These are phyloP conservation scores for Emydomyces testavorans DNA, from an alignment of 2,329 filamentous ascomycete genomes.

Conservation along the genomic window DNA sequence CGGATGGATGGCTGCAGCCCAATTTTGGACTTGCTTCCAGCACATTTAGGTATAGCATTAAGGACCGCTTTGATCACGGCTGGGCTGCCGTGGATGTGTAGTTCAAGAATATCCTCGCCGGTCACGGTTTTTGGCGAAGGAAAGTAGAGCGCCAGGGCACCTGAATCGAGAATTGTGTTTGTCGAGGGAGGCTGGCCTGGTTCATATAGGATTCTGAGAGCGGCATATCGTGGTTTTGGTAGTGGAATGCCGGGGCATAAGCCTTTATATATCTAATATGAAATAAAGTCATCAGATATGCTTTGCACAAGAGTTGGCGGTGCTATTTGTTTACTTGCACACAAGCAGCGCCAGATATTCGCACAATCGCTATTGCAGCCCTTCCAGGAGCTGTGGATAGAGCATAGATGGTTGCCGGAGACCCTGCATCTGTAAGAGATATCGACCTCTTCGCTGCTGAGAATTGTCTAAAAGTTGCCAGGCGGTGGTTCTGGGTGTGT, in stretches of 20 bases:
- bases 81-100: slow-evolving; percentile 86
- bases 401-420: slow-evolving; percentile 65
- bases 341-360: slow-evolving; percentile 71
- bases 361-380: slow-evolving; percentile 81
- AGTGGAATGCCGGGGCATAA: slow-evolving; percentile 46
- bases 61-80: slow-evolving; percentile 83
- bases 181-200: slow-evolving; percentile 34
- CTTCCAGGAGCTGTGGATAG: slow-evolving; percentile 75
- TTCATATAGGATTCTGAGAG: slow-evolving; percentile 62
- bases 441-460: neutral
- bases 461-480: neutral
- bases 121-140: slow-evolving; percentile 72
- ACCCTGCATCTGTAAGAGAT: slow-evolving; percentile 15
- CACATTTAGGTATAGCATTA: slow-evolving; percentile 52
- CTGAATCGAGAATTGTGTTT: slow-evolving; percentile 54
- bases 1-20: slow-evolving; percentile 42
- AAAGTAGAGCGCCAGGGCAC: slow-evolving; percentile 73
- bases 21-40: slow-evolving; percentile 9
- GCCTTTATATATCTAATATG: slow-evolving; percentile 48
- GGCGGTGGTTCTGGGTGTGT: slow-evolving; percentile 9
- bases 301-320: neutral
- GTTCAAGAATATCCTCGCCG: slow-evolving; percentile 80
- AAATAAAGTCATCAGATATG: neutral
- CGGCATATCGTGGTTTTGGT: slow-evolving; percentile 53
- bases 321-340: slow-evolving; percentile 53